phyloP scores from a whole-genome alignment of 306 rosid species.

The Astragalus glycyphyllos region DNA sequence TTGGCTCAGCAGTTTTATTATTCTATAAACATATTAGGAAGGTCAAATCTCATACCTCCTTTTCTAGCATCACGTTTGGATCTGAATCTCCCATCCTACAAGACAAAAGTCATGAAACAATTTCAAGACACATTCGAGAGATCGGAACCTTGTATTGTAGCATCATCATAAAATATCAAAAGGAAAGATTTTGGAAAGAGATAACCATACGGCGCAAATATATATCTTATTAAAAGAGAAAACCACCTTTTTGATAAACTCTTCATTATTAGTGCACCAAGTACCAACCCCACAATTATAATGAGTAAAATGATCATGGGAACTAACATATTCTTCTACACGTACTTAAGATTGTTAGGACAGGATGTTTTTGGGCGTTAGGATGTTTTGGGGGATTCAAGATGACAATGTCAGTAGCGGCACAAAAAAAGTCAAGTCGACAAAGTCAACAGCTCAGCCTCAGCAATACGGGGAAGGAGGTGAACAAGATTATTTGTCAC shows the following conservation, averaged over 20 bases:
- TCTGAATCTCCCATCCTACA: constrained; percentile 98
- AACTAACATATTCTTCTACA: constrained; percentile 17
- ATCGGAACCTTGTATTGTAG: constrained; percentile 38
- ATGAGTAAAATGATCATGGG: neutral
- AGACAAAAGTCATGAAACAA: constrained; percentile 40
- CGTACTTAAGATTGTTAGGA: neutral
- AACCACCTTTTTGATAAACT: neutral
- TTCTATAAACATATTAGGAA: constrained; percentile 14
- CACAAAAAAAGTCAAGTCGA: neutral
- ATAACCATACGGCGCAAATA: constrained; percentile 18
- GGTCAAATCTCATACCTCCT: constrained; percentile 68
- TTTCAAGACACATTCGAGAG: constrained; percentile 35
- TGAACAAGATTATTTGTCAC: neutral
- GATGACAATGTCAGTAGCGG: constrained; percentile 7
- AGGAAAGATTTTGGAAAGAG: constrained; percentile 1
- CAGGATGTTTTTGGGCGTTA: constrained; percentile 10
- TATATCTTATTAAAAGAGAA: constrained; percentile 29
- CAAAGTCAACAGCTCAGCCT: neutral
- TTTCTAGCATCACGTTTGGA: constrained; percentile 95
- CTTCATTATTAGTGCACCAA: neutral
- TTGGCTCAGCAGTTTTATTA: constrained; percentile 4
- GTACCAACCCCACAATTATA: neutral
- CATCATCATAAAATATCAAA: constrained; percentile 33
- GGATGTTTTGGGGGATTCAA: constrained; percentile 14
- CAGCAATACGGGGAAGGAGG: constrained; percentile 1